A percentile compares a stretch with the other conserved stretches of the same genome.
These are phyloP conservation scores for Backusella parvicylindrica DNA, from an alignment of 192 early-diverging fungal genomes.

Conservation along the genomic window DNA sequence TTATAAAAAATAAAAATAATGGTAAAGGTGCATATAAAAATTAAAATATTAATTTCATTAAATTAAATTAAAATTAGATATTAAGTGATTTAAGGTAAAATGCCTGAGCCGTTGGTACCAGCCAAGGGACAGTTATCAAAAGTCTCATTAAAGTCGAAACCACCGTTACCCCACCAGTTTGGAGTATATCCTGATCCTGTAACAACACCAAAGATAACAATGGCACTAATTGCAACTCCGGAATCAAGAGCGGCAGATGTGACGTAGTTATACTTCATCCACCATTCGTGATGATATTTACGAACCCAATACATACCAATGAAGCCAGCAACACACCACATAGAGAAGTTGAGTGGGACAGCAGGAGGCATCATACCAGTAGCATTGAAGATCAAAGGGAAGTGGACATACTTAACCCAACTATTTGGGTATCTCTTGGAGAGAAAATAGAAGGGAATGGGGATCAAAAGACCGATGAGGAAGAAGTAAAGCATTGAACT, in stretches of 20 bases:
- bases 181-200: slow-evolving; percentile 23
- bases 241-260: slow-evolving; percentile 58
- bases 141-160: slow-evolving; percentile 3
- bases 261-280: slow-evolving; percentile 67
- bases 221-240: slow-evolving; percentile 38
- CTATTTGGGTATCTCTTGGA: slow-evolving; percentile 47
- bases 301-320: slow-evolving; percentile 52
- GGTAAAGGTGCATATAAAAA: not conserved
- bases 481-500: slow-evolving; percentile 40
- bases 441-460: slow-evolving; percentile 54
- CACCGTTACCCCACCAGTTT: slow-evolving; percentile 34
- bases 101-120: not conserved
- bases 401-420: slow-evolving; percentile 50
- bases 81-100: not conserved
- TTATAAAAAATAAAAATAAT: not conserved
- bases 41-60: not conserved
- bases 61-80: not conserved
- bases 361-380: slow-evolving; percentile 56
- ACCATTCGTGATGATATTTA: slow-evolving; percentile 52
- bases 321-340: slow-evolving; percentile 45
- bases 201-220: slow-evolving; percentile 45
- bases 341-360: slow-evolving; percentile 42
- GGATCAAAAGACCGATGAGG: slow-evolving; percentile 51
- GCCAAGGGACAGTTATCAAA: slow-evolving; percentile 22
- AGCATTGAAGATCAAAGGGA: slow-evolving; percentile 52